Evolutionary conservation across 2,329 filamentous ascomycete genomes (phyloP), one percentile per base, ranked within the genome.

Genomic region (Macrophomina pseudophaseolina): DNA sequence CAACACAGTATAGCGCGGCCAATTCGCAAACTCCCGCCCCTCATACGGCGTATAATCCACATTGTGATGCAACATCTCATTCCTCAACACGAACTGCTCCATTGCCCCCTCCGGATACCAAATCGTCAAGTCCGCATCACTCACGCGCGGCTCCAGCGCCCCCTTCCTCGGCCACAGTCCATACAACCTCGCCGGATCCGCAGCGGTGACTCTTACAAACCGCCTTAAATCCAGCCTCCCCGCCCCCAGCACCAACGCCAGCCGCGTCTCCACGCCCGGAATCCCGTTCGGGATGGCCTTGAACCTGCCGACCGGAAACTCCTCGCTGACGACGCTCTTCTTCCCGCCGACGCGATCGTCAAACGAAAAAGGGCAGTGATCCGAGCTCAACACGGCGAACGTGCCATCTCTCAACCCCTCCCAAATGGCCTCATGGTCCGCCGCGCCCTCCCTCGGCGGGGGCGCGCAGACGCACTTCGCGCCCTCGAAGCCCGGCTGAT

Each of bases 1-100:
- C 49, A 90, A 69, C 5, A 90, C 78, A 0, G 86, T 88, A 71
- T 85, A 88, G 18, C 87, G 79, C 9, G 87, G 87, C 87, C 87
- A 89, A 66, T 89, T 86, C 32, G 79, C 80, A 48, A 89, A 71
- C 14, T 71, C 76, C 53, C 79, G 80, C 0, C 86, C 86, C 72
- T 23, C 23, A 23, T 23, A 23, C 23, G 23, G 89, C 86, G 87
- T 88, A 71, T 89, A 88, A 71, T 90, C 87, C 2, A 87, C 83
- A 68, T 86, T 81, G 72, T 89, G 87, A 73, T 89, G 87, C 68
- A 89, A 73, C 76, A 84, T 83, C 8, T 78, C 76, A 70, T 88
- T 87, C 46, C 75, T 84, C 65, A 86, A 67, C 35, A 71, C 74
- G 68, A 86, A 81, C 14, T 77, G 74, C n/a, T 82, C 72, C 70